A percentile compares a stretch with the other conserved stretches of the same genome.
These are phyloP conservation scores for Gossypium lobatum DNA, from an alignment of 441 rosid species.

Conservation along the genomic window DNA sequence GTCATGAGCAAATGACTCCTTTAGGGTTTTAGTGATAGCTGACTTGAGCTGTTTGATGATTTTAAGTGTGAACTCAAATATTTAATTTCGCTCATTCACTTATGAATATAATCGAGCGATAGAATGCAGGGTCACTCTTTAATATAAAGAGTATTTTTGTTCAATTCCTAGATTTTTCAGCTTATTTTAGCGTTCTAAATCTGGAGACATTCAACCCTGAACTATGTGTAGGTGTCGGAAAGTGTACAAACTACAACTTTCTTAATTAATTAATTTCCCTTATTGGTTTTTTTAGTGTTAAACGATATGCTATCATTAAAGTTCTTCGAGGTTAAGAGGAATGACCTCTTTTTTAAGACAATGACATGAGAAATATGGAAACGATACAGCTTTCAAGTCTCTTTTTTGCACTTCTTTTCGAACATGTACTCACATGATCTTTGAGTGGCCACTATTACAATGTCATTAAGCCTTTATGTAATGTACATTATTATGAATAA, in stretches of 20 bases:
- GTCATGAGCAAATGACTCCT: too few species aligned
- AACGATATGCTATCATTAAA: background rate
- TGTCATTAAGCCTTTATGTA: background rate
- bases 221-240: slow-evolving; percentile 1
- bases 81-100: too few species aligned
- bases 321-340: background rate
- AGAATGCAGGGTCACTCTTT: background rate
- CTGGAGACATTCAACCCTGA: background rate
- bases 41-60: too few species aligned
- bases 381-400: background rate
- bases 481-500: background rate
- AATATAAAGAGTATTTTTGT: background rate
- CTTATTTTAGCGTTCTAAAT: background rate
- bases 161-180: background rate
- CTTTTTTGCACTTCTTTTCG: background rate
- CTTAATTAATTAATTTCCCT: background rate
- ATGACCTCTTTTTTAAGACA: background rate
- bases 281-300: too few species aligned
- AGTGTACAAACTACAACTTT: background rate
- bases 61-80: too few species aligned
- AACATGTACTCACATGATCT: slow-evolving; percentile 7
- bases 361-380: background rate
- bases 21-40: too few species aligned
- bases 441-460: background rate
- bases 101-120: background rate